Evolutionary conservation across 2,329 filamentous ascomycete species (phyloP), one percentile per base, ranked within the genome.

Genomic region (Microcyclospora tardicrescens): DNA sequence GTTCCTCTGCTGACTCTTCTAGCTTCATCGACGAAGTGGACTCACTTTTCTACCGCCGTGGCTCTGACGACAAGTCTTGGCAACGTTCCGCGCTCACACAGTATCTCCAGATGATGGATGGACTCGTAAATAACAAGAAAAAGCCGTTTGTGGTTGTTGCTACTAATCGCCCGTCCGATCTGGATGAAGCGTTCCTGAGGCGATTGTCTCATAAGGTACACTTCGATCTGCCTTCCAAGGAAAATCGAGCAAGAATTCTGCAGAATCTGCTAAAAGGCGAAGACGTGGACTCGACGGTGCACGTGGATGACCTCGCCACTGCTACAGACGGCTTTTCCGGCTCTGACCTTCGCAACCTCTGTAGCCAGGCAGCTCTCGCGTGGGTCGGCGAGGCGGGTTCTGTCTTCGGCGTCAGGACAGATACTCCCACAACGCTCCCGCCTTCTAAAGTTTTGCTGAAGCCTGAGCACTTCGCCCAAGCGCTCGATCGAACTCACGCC

Each of bases 211-310:
- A 65, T 16, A 61, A 66, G 34, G 58, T 73, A 9, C 58, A 68
- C 2, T 61, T 73, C 13, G 67, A 69, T 44, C 55, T 72, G 2
- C 69, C 69, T 0, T 61, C 56, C 0, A 60, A 64, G 43, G 41
- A 61, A 39, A 65, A 68, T 39, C 60, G 69, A 3, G 53, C 59
- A 27, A 54, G 59, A 11, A 72, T 73, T 44, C 55, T 73, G 12
- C 60, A 63, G 39, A 66, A 71, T 28, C 63, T 70, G 38, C 56
- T 73, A 12, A 66, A 66, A 43, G 60, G 63, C 8, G 68, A 72
- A 49, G 46, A 53, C 19, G 19, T 24, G 8, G 19, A 24, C 19
- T 24, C 19, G 4, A 24, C 19, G 19, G 19, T 24, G 19, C 19
- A 24, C 4, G 8, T 24, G 8, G 19, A 24, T 8, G 19, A 24